Evolutionary conservation across 1,284 basidiomycete genomes (phyloP).

Genomic region (Fomitopsis palustris): DNA sequence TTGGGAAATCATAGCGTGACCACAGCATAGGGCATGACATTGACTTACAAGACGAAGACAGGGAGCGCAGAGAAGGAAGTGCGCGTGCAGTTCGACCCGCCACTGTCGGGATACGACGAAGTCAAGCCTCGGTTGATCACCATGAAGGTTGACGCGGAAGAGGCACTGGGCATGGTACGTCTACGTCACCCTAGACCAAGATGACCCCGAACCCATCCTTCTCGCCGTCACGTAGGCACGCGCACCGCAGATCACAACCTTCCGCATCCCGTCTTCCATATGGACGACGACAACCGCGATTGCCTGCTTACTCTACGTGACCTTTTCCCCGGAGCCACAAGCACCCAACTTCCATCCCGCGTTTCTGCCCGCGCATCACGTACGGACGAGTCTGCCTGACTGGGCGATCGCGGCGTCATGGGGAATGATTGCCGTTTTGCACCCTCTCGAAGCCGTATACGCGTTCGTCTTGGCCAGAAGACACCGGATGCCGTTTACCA

Average conservation of each 20-base stretch:
- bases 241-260: constrained; percentile 56
- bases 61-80: constrained; percentile 45
- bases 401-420: constrained; percentile 28
- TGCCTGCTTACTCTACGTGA: constrained; percentile 36
- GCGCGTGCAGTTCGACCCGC: constrained; percentile 61
- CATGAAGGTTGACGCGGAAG: constrained; percentile 74
- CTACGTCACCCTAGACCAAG: background rate
- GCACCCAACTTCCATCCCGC: constrained; percentile 11
- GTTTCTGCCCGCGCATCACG: constrained; percentile 18
- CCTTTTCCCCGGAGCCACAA: constrained; percentile 32
- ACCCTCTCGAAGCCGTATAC: constrained; percentile 53
- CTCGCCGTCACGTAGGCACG: constrained; percentile 43
- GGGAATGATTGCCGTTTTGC: constrained; percentile 31
- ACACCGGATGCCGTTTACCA: constrained; percentile 48
- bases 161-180: constrained; percentile 70
- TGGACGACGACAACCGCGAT: constrained; percentile 21
- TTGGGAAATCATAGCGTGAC: too few relatives aligned
- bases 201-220: background rate
- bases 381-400: constrained; percentile 14
- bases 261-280: constrained; percentile 39
- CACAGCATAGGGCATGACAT: constrained; percentile 76
- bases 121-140: constrained; percentile 72
- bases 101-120: constrained; percentile 68
- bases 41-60: constrained; percentile 54
- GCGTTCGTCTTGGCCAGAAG: constrained; percentile 48